Evolutionary conservation across 306 rosid genomes (phyloP).

Genomic region (Fragaria nilgerrensis): DNA sequence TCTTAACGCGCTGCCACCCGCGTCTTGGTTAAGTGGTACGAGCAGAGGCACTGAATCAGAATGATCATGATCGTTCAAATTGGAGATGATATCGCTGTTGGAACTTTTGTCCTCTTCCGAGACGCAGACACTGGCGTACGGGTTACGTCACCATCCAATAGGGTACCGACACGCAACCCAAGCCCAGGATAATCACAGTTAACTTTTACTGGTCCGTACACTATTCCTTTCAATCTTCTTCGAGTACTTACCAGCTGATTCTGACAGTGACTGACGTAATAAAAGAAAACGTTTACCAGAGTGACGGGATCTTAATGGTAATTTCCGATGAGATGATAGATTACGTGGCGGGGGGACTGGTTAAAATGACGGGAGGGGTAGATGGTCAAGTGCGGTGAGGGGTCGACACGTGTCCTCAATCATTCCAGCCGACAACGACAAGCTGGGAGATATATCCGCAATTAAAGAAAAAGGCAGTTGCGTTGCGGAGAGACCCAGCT

Average conservation of each 20-base stretch:
- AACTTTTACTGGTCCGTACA: constrained; percentile 2
- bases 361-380: constrained; percentile 21
- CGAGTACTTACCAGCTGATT: not conserved
- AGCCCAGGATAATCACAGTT: not conserved
- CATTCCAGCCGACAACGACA: constrained; percentile 59
- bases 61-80: not conserved
- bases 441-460: constrained; percentile 58
- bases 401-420: constrained; percentile 45
- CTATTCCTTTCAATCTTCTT: not conserved
- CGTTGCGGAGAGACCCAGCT: constrained; percentile 46
- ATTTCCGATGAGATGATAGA: not conserved
- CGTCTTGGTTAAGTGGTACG: not conserved
- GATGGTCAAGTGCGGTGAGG: constrained; percentile 27
- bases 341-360: not conserved
- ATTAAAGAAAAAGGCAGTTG: constrained; percentile 48
- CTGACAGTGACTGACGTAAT: not conserved
- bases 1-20: not conserved
- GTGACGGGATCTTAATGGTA: not conserved
- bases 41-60: not conserved
- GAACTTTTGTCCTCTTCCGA: constrained; percentile 22
- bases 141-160: constrained; percentile 41
- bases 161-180: constrained; percentile 14
- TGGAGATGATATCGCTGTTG: not conserved
- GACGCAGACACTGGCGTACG: constrained; percentile 31
- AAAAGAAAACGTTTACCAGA: not conserved